Conservation (phyloP, 805 yeast species). For the Jamesozyma rosinii region DNA sequence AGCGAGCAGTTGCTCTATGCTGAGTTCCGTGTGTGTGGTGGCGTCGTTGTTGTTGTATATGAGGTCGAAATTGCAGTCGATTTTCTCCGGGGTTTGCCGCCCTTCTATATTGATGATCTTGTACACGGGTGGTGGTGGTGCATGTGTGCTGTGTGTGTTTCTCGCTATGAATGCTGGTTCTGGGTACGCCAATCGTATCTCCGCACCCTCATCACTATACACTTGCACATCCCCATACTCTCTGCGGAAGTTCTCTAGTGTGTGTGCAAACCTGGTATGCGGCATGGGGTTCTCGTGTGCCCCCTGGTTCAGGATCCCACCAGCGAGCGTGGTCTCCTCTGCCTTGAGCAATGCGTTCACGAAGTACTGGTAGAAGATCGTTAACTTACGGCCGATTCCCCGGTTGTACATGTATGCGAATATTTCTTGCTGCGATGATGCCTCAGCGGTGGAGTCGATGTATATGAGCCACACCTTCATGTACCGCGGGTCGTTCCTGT, state of each 20-base stretch:
- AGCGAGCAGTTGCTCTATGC: constrained; percentile 58
- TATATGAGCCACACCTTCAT: constrained; percentile 69
- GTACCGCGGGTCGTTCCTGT: constrained; percentile 77
- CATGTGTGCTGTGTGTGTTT: not conserved
- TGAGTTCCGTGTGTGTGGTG: constrained; percentile 39
- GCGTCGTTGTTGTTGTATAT: constrained; percentile 31
- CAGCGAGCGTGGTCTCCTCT: constrained; percentile 11
- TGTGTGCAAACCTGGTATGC: constrained; percentile 30
- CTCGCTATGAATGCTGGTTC: not conserved
- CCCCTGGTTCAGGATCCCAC: constrained; percentile 18
- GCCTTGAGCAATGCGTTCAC: constrained; percentile 35
- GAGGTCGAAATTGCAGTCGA: constrained; percentile 51
- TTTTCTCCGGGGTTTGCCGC: constrained; percentile 44
- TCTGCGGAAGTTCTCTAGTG: not conserved
- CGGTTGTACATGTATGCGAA: constrained; percentile 63
- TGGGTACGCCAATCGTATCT: not conserved
- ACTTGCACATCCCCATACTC: not conserved
- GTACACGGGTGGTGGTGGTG: constrained; percentile 28
- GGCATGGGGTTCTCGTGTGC: constrained; percentile 61
- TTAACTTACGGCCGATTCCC: constrained; percentile 57
- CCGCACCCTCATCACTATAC: not conserved
- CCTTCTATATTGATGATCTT: constrained; percentile 48
- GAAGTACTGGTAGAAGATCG: constrained; percentile 72
- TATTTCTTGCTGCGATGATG: constrained; percentile 34
- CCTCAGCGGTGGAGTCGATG: constrained; percentile 31